Evolutionary conservation across 129 eudicot genomes (phyloP).

Genomic region (Escallonia herrerae): DNA sequence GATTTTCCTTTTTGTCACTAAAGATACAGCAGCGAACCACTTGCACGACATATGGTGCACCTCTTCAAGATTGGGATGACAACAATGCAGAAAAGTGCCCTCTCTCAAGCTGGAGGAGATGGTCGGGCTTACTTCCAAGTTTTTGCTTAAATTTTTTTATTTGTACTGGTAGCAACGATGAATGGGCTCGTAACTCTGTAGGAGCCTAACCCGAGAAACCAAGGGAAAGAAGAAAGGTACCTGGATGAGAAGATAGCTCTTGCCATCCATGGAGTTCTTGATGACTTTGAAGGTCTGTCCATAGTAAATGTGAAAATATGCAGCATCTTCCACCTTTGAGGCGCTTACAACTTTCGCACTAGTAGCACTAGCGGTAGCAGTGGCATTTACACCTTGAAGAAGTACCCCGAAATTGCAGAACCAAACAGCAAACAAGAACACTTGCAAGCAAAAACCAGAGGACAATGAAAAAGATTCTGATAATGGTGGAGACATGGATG

Average conservation of each 20-base stretch:
- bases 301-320: slow-evolving; percentile 61
- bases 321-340: slow-evolving; percentile 81
- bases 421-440: slow-evolving; percentile 4
- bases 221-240: slow-evolving; percentile 17
- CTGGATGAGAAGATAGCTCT: slow-evolving; percentile 95
- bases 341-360: slow-evolving; percentile 57
- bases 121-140: too few relatives aligned
- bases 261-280: slow-evolving; percentile 83
- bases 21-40: too few relatives aligned
- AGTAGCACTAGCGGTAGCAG: slow-evolving; percentile 13
- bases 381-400: slow-evolving; percentile 16
- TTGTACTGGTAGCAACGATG: too few relatives aligned
- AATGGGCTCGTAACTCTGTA: too few relatives aligned
- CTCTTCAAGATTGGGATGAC: too few relatives aligned
- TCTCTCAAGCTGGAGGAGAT: too few relatives aligned
- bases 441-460: not conserved
- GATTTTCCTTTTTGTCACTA: too few relatives aligned
- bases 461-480: not conserved
- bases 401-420: not conserved
- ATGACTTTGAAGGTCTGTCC: slow-evolving; percentile 94
- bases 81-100: too few relatives aligned
- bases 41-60: too few relatives aligned
- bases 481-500: not conserved
- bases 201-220: too few relatives aligned
- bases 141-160: too few relatives aligned